Conservation (phyloP, 1,139 yeast genomes). For the Sugiyamaella novakii region DNA sequence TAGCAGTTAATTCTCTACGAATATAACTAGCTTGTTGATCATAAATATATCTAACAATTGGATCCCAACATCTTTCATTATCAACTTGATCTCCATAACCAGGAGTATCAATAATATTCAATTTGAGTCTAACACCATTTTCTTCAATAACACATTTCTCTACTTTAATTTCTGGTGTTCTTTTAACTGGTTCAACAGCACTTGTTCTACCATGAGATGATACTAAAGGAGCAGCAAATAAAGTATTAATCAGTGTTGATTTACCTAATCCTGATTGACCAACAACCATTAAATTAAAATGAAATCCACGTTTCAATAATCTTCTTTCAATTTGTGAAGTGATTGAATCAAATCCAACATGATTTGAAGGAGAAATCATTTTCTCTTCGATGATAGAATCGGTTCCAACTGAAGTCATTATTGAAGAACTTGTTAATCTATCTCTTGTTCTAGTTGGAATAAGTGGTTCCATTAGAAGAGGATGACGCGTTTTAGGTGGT, state of each 20-base stretch:
- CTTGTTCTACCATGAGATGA: slow-evolving; percentile 69
- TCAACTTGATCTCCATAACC: slow-evolving; percentile 97
- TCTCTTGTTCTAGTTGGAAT: neutral
- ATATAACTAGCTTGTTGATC: slow-evolving; percentile 94
- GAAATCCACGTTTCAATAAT: slow-evolving; percentile 88
- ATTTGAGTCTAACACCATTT: slow-evolving; percentile 80
- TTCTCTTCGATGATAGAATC: slow-evolving; percentile 9
- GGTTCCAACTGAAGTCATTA: neutral
- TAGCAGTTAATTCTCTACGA: slow-evolving; percentile 95
- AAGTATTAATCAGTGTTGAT: slow-evolving; percentile 85
- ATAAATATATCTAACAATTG: slow-evolving; percentile 89
- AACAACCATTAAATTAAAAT: slow-evolving; percentile 90
- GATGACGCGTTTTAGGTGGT: neutral
- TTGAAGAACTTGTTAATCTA: slow-evolving; percentile 6
- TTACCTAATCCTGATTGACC: slow-evolving; percentile 95
- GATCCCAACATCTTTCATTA: slow-evolving; percentile 96
- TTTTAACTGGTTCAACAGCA: slow-evolving; percentile 71
- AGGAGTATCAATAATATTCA: slow-evolving; percentile 93
- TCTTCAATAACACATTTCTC: slow-evolving; percentile 71
- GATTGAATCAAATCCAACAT: slow-evolving; percentile 96
- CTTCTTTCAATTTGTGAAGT: slow-evolving; percentile 94
- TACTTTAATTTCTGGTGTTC: slow-evolving; percentile 85
- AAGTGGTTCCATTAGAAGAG: neutral
- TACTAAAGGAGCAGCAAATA: slow-evolving; percentile 80
- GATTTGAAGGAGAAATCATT: slow-evolving; percentile 49